Evolutionary conservation across 352 stramenopile genomes (phyloP).

Genomic region (Hyaloperonospora arabidopsidis): DNA sequence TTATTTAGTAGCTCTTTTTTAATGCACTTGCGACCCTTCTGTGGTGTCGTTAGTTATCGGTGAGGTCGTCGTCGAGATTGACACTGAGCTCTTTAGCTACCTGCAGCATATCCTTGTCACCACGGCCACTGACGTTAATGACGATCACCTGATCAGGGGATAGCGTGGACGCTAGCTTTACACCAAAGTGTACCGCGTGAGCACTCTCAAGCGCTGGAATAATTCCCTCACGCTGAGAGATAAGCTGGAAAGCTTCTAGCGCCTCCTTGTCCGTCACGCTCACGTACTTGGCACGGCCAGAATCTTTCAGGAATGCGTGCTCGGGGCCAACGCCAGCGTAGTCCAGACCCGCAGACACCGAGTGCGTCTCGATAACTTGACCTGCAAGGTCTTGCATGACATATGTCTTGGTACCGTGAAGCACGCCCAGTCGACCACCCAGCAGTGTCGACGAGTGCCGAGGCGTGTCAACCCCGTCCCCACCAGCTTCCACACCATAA

Average conservation of each 20-base stretch:
- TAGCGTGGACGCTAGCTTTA: conserved; percentile 89
- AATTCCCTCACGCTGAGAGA: conserved; percentile 95
- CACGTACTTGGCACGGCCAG: conserved; percentile 92
- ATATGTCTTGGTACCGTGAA: conserved; percentile 97
- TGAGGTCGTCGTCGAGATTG: conserved; percentile 81
- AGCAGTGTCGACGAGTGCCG: conserved; percentile 46
- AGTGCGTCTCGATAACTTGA: conserved; percentile 95
- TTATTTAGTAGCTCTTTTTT: conserved; percentile 17
- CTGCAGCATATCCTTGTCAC: conserved; percentile 99
- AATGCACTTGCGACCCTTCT: background rate
- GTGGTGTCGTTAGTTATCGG: conserved; percentile 36
- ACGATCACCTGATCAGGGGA: conserved; percentile 89
- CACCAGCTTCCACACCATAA: conserved; percentile 94
- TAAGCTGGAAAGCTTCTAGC: conserved; percentile 93
- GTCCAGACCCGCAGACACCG: conserved; percentile 93
- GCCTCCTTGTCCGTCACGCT: conserved; percentile 94
- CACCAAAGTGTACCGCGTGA: conserved; percentile 92
- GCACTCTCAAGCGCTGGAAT: conserved; percentile 96
- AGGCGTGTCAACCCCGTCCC: conserved; percentile 84
- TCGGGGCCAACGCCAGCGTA: conserved; percentile 96
- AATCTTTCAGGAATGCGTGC: conserved; percentile 96
- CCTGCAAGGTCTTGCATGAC: conserved; percentile 92
- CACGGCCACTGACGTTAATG: conserved; percentile 96
- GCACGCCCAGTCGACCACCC: conserved; percentile 89
- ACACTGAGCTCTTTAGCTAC: conserved; percentile 94